A percentile compares a stretch with the other conserved stretches of the same genome.
Conservation (phyloP, 2,329 filamentous ascomycete genomes). For the Trichophyton rubrum region DNA sequence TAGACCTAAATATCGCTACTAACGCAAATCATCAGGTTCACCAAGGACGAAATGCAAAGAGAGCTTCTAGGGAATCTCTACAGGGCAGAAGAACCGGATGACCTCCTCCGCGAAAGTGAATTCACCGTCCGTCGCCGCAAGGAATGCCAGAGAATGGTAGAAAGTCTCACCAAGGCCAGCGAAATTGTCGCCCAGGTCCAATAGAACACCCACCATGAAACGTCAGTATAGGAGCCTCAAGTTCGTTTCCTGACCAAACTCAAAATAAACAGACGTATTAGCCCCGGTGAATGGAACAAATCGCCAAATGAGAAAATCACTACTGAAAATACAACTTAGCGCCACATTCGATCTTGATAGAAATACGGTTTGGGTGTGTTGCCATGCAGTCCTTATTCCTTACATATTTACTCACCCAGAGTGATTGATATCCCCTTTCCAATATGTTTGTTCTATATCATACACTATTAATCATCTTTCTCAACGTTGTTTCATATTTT, state of each 20-base stretch:
- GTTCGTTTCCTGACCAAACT: not conserved
- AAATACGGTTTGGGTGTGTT: conserved; percentile 2
- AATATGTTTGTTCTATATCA: not conserved
- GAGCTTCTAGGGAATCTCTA: conserved; percentile 98
- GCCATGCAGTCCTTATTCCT: not conserved
- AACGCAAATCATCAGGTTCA: conserved; percentile 47
- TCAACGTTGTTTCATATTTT: not conserved
- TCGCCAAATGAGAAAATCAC: not conserved
- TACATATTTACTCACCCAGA: not conserved
- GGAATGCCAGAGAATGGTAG: conserved; percentile 99
- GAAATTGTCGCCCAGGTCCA: conserved; percentile 84
- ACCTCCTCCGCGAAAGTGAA: conserved; percentile 93
- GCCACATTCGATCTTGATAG: conserved; percentile 2
- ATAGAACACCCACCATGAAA: conserved; percentile 20
- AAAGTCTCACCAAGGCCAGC: conserved; percentile 74
- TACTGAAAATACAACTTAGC: not conserved
- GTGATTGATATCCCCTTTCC: conserved; percentile 1
- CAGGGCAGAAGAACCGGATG: conserved; percentile 75
- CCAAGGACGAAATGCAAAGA: conserved; percentile 96
- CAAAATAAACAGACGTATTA: not conserved
- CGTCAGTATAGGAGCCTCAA: not conserved
- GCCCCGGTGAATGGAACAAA: not conserved
- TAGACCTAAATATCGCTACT: not conserved
- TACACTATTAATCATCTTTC: not conserved
- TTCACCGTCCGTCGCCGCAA: conserved; percentile 91